Percentiles rank a stretch among this genome's conserved stretches.
Conservation (phyloP, 352 stramenopile species). For the Globisporangium paroecandrum region DNA sequence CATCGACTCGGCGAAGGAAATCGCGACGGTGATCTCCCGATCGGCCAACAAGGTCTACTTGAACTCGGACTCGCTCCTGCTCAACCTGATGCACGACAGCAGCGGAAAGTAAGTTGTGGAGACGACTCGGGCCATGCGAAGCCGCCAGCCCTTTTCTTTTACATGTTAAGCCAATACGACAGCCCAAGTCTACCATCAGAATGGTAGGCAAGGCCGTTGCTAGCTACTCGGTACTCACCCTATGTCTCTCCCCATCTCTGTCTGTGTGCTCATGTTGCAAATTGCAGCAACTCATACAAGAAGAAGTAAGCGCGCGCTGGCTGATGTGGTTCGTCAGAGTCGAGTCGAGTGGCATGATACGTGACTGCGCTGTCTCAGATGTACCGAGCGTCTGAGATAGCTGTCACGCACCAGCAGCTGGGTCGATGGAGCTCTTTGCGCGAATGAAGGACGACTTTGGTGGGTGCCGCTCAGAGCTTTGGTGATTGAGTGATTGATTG, state of each 20-base stretch:
- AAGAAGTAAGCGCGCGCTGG: slow-evolving; percentile 7
- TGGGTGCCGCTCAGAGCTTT: slow-evolving; percentile 5
- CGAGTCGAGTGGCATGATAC: not conserved
- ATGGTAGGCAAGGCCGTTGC: not conserved
- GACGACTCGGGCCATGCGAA: not conserved
- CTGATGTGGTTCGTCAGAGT: not conserved
- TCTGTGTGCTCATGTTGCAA: not conserved
- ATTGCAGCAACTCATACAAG: slow-evolving; percentile 11
- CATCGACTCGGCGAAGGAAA: slow-evolving; percentile 98
- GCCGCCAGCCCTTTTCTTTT: not conserved
- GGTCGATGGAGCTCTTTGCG: not conserved
- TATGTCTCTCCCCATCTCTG: not conserved
- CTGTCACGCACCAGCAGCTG: slow-evolving; percentile 1
- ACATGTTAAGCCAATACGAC: slow-evolving; percentile 4
- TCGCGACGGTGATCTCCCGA: slow-evolving; percentile 94
- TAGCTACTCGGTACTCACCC: slow-evolving; percentile 1
- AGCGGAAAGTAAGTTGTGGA: slow-evolving; percentile 42
- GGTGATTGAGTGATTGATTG: slow-evolving; percentile 1
- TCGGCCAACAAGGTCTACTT: slow-evolving; percentile 98
- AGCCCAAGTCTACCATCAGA: not conserved
- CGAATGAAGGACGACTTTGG: slow-evolving; percentile 1
- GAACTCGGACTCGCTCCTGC: slow-evolving; percentile 95
- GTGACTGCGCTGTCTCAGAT: slow-evolving; percentile 10
- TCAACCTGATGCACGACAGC: slow-evolving; percentile 92
- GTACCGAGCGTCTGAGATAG: not conserved